Evolutionary conservation across 2,329 filamentous ascomycete species (phyloP).

Genomic region (Colletotrichum shisoi): DNA sequence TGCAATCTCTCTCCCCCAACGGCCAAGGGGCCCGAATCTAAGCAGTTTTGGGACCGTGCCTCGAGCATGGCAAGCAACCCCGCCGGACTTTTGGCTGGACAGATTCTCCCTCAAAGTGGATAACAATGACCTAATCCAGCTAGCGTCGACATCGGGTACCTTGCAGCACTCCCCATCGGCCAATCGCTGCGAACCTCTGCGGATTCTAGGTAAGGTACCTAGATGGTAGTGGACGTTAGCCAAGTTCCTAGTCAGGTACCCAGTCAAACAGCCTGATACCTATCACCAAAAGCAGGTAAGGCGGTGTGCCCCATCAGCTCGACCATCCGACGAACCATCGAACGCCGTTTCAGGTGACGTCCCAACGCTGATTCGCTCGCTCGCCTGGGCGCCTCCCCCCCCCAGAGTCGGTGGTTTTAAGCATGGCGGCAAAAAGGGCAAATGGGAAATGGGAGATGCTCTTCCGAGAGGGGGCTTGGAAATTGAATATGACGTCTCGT

Average conservation of each 20-base stretch:
- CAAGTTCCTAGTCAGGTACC: neutral
- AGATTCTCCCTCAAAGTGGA: neutral
- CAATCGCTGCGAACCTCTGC: slow-evolving; percentile 23
- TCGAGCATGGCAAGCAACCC: slow-evolving; percentile 1
- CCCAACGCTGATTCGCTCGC: slow-evolving; percentile 29
- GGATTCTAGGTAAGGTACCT: neutral
- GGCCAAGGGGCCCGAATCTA: neutral
- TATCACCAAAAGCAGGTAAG: neutral
- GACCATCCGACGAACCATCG: slow-evolving; percentile 34
- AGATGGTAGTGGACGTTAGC: too few relatives aligned
- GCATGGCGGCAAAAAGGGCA: slow-evolving; percentile 22
- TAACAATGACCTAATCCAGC: neutral
- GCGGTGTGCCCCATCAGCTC: slow-evolving; percentile 3
- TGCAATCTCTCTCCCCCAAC: neutral
- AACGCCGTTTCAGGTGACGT: slow-evolving; percentile 31
- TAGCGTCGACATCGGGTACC: slow-evolving; percentile 30
- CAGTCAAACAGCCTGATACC: neutral
- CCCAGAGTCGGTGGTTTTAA: neutral
- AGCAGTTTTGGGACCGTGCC: slow-evolving; percentile 26
- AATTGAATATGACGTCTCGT: slow-evolving; percentile 29
- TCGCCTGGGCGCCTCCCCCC: neutral
- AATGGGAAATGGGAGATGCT: slow-evolving; percentile 1
- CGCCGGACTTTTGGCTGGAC: slow-evolving; percentile 16
- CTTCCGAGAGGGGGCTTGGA: slow-evolving; percentile 11
- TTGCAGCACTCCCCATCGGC: slow-evolving; percentile 36